These are phyloP conservation scores for Macaranga tanarius DNA, from an alignment of 441 rosid species.

Conservation along the genomic window DNA sequence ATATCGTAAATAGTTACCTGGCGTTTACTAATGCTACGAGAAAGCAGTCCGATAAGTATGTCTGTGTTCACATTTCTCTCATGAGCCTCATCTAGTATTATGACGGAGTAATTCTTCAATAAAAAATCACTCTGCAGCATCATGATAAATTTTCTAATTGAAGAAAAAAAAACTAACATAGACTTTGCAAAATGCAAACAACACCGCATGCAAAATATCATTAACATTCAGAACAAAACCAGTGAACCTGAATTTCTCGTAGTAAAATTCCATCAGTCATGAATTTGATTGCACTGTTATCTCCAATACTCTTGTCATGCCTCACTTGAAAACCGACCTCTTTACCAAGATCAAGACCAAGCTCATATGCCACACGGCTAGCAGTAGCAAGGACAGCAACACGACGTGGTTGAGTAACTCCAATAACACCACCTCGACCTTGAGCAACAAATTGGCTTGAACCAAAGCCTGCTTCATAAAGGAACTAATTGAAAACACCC, in stretches of 20 bases:
- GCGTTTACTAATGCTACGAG: slow-evolving; percentile 64
- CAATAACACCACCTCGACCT: slow-evolving; percentile 59
- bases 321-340: slow-evolving; percentile 96
- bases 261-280: slow-evolving; percentile 98
- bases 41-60: slow-evolving; percentile 90
- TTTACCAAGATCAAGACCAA: slow-evolving; percentile 75
- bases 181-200: neutral
- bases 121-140: slow-evolving; percentile 68
- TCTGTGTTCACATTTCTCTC: slow-evolving; percentile 96
- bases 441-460: slow-evolving; percentile 44
- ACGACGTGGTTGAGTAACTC: slow-evolving; percentile 91
- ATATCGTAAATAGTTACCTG: slow-evolving; percentile 47
- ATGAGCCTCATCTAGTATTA: slow-evolving; percentile 93
- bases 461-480: slow-evolving; percentile 91
- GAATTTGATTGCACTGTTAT: slow-evolving; percentile 71
- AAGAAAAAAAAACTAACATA: too few species aligned
- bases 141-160: slow-evolving; percentile 13
- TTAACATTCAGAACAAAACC: too few species aligned
- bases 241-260: slow-evolving; percentile 79
- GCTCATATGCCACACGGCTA: slow-evolving; percentile 86
- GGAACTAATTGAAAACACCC: slow-evolving; percentile 48
- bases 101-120: slow-evolving; percentile 75
- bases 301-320: slow-evolving; percentile 84
- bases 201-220: neutral
- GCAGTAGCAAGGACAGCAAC: slow-evolving; percentile 96